phyloP scores from a whole-genome alignment of 345 rosid species.

The Citrus australasica region DNA sequence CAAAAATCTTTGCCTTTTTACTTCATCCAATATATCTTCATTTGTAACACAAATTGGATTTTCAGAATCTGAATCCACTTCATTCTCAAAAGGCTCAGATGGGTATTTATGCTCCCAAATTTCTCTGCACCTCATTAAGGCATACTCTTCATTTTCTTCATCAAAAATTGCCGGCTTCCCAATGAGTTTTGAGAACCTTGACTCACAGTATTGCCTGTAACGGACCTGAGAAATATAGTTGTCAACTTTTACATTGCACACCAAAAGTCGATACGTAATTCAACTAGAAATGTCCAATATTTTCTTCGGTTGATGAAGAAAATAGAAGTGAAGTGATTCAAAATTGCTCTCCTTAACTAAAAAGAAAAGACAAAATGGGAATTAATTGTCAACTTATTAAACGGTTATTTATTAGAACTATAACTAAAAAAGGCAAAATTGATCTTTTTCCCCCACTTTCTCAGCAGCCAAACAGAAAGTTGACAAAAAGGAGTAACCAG shows the following conservation, averaged over 20 bases:
- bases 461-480: slow-evolving; percentile 23
- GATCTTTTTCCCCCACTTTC: slow-evolving; percentile 19
- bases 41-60: slow-evolving; percentile 8
- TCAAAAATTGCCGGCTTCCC: slow-evolving; percentile 76
- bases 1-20: slow-evolving; percentile 43
- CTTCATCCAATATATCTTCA: slow-evolving; percentile 44
- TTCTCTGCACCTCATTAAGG: slow-evolving; percentile 62
- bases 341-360: not conserved
- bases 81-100: slow-evolving; percentile 71
- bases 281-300: not conserved
- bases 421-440: not conserved
- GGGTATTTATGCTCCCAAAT: slow-evolving; percentile 59
- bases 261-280: not conserved
- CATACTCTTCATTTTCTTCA: slow-evolving; percentile 77
- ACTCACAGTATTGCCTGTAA: slow-evolving; percentile 65
- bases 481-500: not conserved
- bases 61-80: slow-evolving; percentile 37
- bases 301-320: slow-evolving; percentile 1
- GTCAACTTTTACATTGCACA: not conserved
- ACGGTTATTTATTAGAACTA: not conserved
- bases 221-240: slow-evolving; percentile 37
- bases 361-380: not conserved
- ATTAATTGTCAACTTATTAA: not conserved
- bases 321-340: not conserved
- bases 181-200: slow-evolving; percentile 69